These are phyloP conservation scores for Colletotrichum cereale DNA, from an alignment of 2,329 filamentous ascomycete species.

Conservation along the genomic window DNA sequence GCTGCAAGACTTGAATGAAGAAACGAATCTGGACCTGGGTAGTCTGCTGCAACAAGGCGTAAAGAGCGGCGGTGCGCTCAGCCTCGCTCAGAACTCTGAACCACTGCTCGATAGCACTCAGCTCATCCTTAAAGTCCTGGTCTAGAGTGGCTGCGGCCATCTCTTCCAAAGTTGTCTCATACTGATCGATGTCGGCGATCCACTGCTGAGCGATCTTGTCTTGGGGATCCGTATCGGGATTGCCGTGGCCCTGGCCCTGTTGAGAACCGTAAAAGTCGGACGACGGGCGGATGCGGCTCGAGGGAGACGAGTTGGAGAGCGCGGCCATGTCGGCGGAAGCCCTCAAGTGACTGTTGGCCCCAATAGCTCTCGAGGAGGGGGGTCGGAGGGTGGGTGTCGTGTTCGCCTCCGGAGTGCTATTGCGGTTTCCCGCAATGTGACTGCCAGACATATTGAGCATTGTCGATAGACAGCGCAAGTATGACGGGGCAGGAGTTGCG, in stretches of 20 bases:
- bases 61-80: constrained; percentile 93
- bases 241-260: constrained; percentile 75
- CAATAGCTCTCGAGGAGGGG: constrained; percentile 81
- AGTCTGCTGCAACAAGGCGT: constrained; percentile 96
- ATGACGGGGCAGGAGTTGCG: constrained; percentile 17
- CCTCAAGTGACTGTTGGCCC: constrained; percentile 86
- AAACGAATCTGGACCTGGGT: constrained; percentile 99
- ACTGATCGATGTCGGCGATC: constrained; percentile 99
- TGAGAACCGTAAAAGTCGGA: constrained; percentile 92
- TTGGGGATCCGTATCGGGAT: constrained; percentile 81
- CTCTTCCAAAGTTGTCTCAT: constrained; percentile 97
- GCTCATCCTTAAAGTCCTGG: constrained; percentile 99
- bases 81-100: constrained; percentile 97
- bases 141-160: constrained; percentile 99
- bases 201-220: constrained; percentile 97
- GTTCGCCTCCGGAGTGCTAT: constrained; percentile 94
- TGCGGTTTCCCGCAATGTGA: constrained; percentile 84
- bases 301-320: constrained; percentile 74
- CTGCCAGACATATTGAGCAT: constrained; percentile 77
- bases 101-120: constrained; percentile 99
- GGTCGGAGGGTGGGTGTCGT: constrained; percentile 86
- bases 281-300: constrained; percentile 88
- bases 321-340: constrained; percentile 96
- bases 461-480: constrained; percentile 41
- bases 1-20: constrained; percentile 98